Evolutionary conservation across 75 land plant genomes (phyloP).

Genomic region (Pinus tabuliformis): DNA sequence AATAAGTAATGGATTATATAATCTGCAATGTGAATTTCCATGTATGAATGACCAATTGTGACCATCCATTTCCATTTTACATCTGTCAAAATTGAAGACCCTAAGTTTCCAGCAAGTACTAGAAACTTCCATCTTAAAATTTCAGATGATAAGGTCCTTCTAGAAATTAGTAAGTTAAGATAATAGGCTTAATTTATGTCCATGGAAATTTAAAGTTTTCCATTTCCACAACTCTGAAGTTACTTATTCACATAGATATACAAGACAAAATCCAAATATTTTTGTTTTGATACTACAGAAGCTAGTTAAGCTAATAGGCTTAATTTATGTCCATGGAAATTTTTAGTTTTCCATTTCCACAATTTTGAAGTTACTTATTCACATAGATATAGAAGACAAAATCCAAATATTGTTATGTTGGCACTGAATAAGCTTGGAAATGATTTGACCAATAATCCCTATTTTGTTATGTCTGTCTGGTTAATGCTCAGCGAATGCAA

Average conservation of each 20-base stretch:
- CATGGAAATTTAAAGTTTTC: not conserved
- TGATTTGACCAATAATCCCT: too few species aligned
- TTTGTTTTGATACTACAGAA: too few species aligned
- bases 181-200: not conserved
- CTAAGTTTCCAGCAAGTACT: not conserved
- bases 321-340: not conserved
- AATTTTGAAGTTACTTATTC: not conserved
- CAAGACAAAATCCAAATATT: too few species aligned
- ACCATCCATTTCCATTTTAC: not conserved
- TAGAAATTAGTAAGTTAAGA: not conserved
- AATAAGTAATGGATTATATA: not conserved
- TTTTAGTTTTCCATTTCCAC: not conserved
- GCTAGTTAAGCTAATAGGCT: not conserved
- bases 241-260: too few species aligned
- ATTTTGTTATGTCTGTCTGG: too few species aligned
- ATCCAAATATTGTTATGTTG: too few species aligned
- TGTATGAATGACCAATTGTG: not conserved
- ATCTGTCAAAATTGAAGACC: not conserved
- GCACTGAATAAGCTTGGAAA: too few species aligned
- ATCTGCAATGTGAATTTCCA: not conserved
- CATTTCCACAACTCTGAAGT: not conserved
- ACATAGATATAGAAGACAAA: too few species aligned
- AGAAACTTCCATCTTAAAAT: not conserved
- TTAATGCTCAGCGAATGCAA: too few species aligned
- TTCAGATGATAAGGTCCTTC: too few species aligned